Conservation (phyloP, 108 stramenopile species). For the Fragilaria radians region DNA sequence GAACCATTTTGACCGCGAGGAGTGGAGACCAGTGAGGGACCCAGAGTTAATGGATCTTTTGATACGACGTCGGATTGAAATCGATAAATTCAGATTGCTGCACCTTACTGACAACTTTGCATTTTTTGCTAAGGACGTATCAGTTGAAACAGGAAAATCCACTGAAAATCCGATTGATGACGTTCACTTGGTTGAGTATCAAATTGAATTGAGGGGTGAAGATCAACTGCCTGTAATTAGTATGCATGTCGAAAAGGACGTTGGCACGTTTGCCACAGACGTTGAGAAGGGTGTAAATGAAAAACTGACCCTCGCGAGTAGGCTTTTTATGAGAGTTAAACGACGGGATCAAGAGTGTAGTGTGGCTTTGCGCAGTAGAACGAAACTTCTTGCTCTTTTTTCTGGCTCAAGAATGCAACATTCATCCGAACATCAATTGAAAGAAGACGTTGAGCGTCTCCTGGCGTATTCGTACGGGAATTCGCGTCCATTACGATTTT, state of each 20-base stretch:
- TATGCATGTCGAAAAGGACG: conserved; percentile 66
- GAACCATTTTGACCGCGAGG: conserved; percentile 50
- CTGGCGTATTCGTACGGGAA: conserved; percentile 49
- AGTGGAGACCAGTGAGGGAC: conserved; percentile 63
- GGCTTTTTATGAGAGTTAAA: conserved; percentile 38
- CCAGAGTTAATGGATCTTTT: conserved; percentile 63
- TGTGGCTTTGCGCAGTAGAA: conserved; percentile 47
- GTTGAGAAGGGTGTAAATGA: neutral
- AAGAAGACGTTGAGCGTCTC: conserved; percentile 43
- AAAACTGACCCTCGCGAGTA: neutral
- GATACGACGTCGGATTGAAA: conserved; percentile 47
- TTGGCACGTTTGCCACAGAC: conserved; percentile 45
- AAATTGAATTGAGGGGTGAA: conserved; percentile 29
- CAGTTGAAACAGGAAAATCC: neutral
- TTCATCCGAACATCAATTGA: neutral
- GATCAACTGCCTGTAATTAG: conserved; percentile 53
- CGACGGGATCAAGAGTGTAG: conserved; percentile 67
- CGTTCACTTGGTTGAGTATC: conserved; percentile 51
- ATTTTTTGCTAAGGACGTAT: conserved; percentile 59
- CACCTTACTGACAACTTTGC: conserved; percentile 41
- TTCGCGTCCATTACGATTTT: conserved; percentile 54
- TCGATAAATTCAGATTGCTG: conserved; percentile 54
- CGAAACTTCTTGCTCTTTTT: conserved; percentile 42
- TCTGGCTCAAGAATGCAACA: neutral
- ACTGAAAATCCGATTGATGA: neutral